Evolutionary conservation across 305 asterid species (phyloP).

Genomic region (Rubia balearica): DNA sequence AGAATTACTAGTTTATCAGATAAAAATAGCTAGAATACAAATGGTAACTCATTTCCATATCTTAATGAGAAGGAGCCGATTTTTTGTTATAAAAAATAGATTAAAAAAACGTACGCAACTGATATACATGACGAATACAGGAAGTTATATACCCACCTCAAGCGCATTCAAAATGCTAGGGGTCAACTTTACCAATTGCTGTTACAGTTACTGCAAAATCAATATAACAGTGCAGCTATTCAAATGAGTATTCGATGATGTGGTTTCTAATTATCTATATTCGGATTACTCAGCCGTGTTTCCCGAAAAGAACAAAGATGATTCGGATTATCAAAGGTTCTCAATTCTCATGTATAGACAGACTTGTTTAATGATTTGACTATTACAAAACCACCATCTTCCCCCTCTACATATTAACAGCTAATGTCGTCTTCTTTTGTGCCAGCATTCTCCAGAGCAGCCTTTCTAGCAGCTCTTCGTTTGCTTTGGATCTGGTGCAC

Average conservation of each 20-base stretch:
- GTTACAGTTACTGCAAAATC: neutral
- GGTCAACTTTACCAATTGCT: neutral
- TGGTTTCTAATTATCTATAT: neutral
- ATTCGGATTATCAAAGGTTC: neutral
- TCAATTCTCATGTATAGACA: neutral
- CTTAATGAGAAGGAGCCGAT: too few relatives aligned
- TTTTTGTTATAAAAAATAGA: too few relatives aligned
- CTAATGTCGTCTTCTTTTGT: conserved; percentile 39
- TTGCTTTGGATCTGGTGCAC: conserved; percentile 60
- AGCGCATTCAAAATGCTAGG: too few relatives aligned
- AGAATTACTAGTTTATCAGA: too few relatives aligned
- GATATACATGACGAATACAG: too few relatives aligned
- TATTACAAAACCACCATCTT: neutral
- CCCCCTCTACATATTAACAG: conserved; percentile 29
- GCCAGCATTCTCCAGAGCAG: conserved; percentile 27
- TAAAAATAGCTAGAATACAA: too few relatives aligned
- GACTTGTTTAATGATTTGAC: neutral
- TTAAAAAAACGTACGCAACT: neutral
- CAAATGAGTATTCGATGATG: neutral
- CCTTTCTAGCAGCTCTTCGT: conserved; percentile 53
- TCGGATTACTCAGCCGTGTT: neutral
- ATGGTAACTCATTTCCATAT: too few relatives aligned
- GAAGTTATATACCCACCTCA: too few relatives aligned
- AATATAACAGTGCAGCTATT: neutral
- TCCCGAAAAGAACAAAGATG: neutral